phyloP scores from a whole-genome alignment of 1,139 yeast species.

The Suhomyces kunorum region DNA sequence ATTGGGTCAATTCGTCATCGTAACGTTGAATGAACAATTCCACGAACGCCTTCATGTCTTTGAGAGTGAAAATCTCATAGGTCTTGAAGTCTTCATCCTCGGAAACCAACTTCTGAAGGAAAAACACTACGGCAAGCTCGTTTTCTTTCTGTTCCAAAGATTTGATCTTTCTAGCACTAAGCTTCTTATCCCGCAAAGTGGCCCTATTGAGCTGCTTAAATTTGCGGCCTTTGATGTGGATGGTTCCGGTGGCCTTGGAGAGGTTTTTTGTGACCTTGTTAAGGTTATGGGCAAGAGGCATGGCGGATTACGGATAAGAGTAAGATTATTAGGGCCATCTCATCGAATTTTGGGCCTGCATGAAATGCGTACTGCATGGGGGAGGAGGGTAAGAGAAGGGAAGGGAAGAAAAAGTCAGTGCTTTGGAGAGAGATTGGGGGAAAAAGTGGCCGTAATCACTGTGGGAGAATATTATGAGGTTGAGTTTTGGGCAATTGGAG shows the following conservation, averaged over 20 bases:
- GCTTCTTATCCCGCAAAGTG: slow-evolving; percentile 74
- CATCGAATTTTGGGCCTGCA: slow-evolving; percentile 10
- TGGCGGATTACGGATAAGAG: slow-evolving; percentile 22
- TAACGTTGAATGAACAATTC: slow-evolving; percentile 66
- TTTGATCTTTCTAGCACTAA: slow-evolving; percentile 56
- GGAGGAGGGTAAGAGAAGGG: neutral
- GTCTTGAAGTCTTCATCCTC: slow-evolving; percentile 43
- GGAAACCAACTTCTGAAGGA: slow-evolving; percentile 63
- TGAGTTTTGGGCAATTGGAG: too few species aligned
- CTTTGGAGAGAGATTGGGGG: too few species aligned
- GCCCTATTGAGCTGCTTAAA: slow-evolving; percentile 83
- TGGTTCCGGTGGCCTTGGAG: slow-evolving; percentile 56
- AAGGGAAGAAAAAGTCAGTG: neutral
- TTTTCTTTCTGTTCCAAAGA: slow-evolving; percentile 60
- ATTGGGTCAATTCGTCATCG: slow-evolving; percentile 66
- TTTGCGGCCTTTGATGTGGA: slow-evolving; percentile 89
- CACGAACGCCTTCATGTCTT: slow-evolving; percentile 62
- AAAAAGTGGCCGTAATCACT: too few species aligned
- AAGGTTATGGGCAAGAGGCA: slow-evolving; percentile 81
- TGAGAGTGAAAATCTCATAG: slow-evolving; percentile 44
- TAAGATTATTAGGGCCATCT: slow-evolving; percentile 2
- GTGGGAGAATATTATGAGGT: too few species aligned
- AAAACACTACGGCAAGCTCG: slow-evolving; percentile 58
- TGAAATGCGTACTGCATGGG: neutral
- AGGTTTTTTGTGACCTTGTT: slow-evolving; percentile 68